Evolutionary conservation across 352 stramenopile genomes (phyloP), one percentile per base, ranked within the genome.

Genomic region (Globisporangium nagaii): DNA sequence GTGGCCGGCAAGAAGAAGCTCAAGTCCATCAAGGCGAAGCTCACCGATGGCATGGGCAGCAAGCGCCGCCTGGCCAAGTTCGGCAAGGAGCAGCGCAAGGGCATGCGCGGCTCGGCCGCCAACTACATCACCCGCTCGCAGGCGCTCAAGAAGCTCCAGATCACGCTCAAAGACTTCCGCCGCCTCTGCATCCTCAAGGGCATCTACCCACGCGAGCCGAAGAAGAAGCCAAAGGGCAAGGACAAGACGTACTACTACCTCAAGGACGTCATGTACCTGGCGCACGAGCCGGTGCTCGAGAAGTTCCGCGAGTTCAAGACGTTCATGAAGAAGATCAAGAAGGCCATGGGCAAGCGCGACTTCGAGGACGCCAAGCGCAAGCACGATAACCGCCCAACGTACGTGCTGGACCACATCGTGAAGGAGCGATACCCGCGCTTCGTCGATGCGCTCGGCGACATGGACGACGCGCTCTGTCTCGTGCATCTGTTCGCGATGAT

Each of bases 161-260:
- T 99, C 36, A 95, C 91, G 46, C 84, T 99, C 51, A 98, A 98
- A 69, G 97, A 99, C 62, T 99, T 99, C 80, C 86, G 95, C 34
- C 86, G 97, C 5, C 75, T 99, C 1, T 99, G 97, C 69, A 99
- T 99, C 67, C 79, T 99, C 39, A 99, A 99, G 75, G 97, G 97
- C 36, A 96, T 99, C 35, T 99, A 99, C 79, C 97, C 97, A 20
- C 83, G 97, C 47, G 93, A 99, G 58, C 97, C 97, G 19, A 91
- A 95, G 58, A 98, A 98, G 66, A 95, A 98, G 58, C 70, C 73
- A 3, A 89, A 86, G 52, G 96, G 96, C 58, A 98, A 97, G 63
- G 93, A 98, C 54, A 98, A 99, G 80, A 96, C 96, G 30, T 99
- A 99, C 71, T 99, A 99, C 75, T 98, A 99, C 74, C 83, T 99